Evolutionary conservation across 495 filamentous ascomycete species (phyloP), one percentile per base, ranked within the genome.

Genomic region (Penicillium simplicissimum): DNA sequence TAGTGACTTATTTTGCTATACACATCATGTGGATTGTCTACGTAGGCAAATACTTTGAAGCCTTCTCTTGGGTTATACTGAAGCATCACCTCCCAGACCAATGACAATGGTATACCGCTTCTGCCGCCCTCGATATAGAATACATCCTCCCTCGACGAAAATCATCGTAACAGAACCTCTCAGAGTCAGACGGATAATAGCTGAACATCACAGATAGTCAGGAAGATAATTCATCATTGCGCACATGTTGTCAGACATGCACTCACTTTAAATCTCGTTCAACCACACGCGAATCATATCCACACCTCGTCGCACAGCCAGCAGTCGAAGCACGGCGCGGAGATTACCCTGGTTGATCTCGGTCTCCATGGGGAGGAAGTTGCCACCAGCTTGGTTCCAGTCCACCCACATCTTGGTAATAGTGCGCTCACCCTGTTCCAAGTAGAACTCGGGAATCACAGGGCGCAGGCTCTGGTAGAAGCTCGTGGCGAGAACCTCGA

Each of bases 341-440:
- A 49, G 45, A 31, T 49, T 49, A 3, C 3, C 45, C 11, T 49
- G 11, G 4, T 9, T 31, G 11, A 49, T 49, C 45, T 49, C 45
- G 3, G 45, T 49, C 45, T 49, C 45, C 45, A 31, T 49, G 13
- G 45, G 45, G 11, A 49, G 45, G 11, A 49, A 49, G 25, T 49
- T 49, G 45, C 23, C 45, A 9, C 45, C 45, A 11, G n/a, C 23
- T n/a, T 25, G 45, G 11, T 49, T 49, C 45, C 45, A 49, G 14
- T 49, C 45, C 45, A 49, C 45, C 45, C 45, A 49, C 45, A 49
- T 49, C 23, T 49, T 49, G 21, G 45, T 49, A 23, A 49, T 49
- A 3, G 45, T 49, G 28, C 45, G 45, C 15, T 49, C 45, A 15
- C 45, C 45, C 23, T 49, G 45, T 31, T 49, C 45, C 45, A 49